A percentile compares a stretch with the other conserved stretches of the same genome.
These are phyloP conservation scores for Onygenales sp. DNA, from an alignment of 2,329 filamentous ascomycete species.

Conservation along the genomic window DNA sequence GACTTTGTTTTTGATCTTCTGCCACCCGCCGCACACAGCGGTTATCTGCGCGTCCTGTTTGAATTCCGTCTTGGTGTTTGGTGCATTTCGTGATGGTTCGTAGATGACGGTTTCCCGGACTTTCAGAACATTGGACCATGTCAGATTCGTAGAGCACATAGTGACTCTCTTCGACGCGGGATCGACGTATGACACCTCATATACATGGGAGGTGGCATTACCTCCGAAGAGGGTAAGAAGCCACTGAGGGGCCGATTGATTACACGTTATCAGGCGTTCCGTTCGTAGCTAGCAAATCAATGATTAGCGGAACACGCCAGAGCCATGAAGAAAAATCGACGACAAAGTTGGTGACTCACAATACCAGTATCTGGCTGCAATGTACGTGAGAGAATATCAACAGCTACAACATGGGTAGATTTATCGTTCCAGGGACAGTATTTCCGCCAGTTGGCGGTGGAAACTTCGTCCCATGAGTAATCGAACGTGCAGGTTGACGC, in stretches of 20 bases:
- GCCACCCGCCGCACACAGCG: constrained; percentile 90
- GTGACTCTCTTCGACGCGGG: constrained; percentile 75
- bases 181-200: constrained; percentile 93
- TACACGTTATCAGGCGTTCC: constrained; percentile 52
- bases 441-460: constrained; percentile 95
- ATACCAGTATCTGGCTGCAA: constrained; percentile 58
- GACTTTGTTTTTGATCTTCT: constrained; percentile 91
- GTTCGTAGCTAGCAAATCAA: constrained; percentile 50
- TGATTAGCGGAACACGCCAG: not conserved
- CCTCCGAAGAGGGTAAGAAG: constrained; percentile 70
- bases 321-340: not conserved
- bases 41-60: constrained; percentile 86
- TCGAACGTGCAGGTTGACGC: constrained; percentile 81
- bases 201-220: constrained; percentile 75
- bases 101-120: constrained; percentile 92
- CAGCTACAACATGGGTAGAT: constrained; percentile 90
- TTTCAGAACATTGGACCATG: constrained; percentile 78
- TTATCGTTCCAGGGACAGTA: constrained; percentile 99
- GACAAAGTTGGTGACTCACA: constrained; percentile 36
- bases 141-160: constrained; percentile 94
- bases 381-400: constrained; percentile 76
- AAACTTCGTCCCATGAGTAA: constrained; percentile 98
- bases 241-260: constrained; percentile 40
- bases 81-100: constrained; percentile 47
- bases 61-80: constrained; percentile 61